phyloP scores from a whole-genome alignment of 345 rosid genomes.

The Murraya koenigii region DNA sequence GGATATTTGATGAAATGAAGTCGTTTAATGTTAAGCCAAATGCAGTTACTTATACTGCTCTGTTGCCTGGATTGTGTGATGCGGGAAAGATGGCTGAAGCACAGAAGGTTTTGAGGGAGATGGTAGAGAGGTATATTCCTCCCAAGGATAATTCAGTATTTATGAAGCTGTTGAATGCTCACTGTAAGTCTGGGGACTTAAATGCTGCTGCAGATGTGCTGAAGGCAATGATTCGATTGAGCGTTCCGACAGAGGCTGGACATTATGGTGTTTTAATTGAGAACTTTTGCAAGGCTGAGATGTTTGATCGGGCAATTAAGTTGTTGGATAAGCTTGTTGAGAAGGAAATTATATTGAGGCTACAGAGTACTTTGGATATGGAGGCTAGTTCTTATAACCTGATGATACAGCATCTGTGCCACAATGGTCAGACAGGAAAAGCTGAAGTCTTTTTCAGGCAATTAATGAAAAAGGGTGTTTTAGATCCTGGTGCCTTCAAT shows the following conservation, averaged over 20 bases:
- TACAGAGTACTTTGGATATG: slow-evolving; percentile 60
- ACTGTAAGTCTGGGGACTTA: slow-evolving; percentile 61
- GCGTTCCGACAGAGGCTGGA: slow-evolving; percentile 76
- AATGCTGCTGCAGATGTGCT: slow-evolving; percentile 73
- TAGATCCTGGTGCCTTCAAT: slow-evolving; percentile 69
- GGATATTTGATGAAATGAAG: slow-evolving; percentile 80
- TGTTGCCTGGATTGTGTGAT: slow-evolving; percentile 81
- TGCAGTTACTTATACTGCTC: slow-evolving; percentile 66
- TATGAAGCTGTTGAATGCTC: slow-evolving; percentile 56
- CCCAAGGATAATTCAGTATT: slow-evolving; percentile 76
- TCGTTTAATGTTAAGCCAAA: slow-evolving; percentile 62
- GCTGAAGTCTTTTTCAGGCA: slow-evolving; percentile 86
- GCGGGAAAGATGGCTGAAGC: slow-evolving; percentile 71
- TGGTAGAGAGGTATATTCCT: slow-evolving; percentile 58
- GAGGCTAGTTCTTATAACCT: slow-evolving; percentile 65
- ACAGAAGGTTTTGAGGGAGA: slow-evolving; percentile 54
- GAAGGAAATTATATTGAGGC: slow-evolving; percentile 75
- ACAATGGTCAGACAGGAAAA: slow-evolving; percentile 64
- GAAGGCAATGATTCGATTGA: slow-evolving; percentile 72
- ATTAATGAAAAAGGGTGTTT: slow-evolving; percentile 82
- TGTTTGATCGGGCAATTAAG: slow-evolving; percentile 61
- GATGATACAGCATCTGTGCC: slow-evolving; percentile 65
- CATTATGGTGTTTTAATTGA: slow-evolving; percentile 81
- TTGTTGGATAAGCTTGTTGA: slow-evolving; percentile 71
- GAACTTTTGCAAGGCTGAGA: slow-evolving; percentile 67